A percentile compares a stretch with the other conserved stretches of the same genome.
Conservation (phyloP, 495 filamentous ascomycete genomes). For the Friedmanniomyces endolithicus region DNA sequence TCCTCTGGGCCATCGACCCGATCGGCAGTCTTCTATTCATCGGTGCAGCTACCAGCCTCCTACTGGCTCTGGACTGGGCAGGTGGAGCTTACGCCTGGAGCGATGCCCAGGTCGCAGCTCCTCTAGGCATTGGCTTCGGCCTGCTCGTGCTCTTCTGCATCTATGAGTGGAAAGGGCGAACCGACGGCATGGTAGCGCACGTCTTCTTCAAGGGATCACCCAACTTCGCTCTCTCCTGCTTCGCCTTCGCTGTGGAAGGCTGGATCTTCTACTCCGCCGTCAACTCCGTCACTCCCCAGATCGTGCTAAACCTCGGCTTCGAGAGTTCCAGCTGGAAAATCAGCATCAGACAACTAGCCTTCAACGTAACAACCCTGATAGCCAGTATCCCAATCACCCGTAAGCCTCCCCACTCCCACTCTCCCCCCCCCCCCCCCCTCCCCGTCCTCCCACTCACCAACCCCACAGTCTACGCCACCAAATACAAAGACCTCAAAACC, state of each 20-base stretch:
- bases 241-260: conserved; percentile 43
- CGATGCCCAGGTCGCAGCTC: conserved; percentile 38
- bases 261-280: conserved; percentile 49
- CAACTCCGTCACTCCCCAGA: conserved; percentile 42
- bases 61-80: conserved; percentile 43
- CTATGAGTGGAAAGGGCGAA: conserved; percentile 43
- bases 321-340: conserved; percentile 34
- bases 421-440: background rate
- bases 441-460: background rate
- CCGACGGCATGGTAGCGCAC: conserved; percentile 42
- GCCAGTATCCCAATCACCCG: conserved; percentile 32
- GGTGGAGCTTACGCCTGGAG: conserved; percentile 38
- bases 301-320: conserved; percentile 43
- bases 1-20: conserved; percentile 42
- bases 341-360: conserved; percentile 39
- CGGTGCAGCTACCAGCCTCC: conserved; percentile 35
- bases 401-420: background rate
- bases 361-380: conserved; percentile 14
- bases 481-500: conserved; percentile 38
- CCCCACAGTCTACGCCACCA: conserved; percentile 33
- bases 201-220: conserved; percentile 41
- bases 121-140: conserved; percentile 36
- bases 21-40: conserved; percentile 41
- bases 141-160: conserved; percentile 35
- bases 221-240: conserved; percentile 42